Evolutionary conservation across 2,329 filamentous ascomycete species (phyloP), one percentile per base, ranked within the genome.

Genomic region (Talaromyces marneffei): DNA sequence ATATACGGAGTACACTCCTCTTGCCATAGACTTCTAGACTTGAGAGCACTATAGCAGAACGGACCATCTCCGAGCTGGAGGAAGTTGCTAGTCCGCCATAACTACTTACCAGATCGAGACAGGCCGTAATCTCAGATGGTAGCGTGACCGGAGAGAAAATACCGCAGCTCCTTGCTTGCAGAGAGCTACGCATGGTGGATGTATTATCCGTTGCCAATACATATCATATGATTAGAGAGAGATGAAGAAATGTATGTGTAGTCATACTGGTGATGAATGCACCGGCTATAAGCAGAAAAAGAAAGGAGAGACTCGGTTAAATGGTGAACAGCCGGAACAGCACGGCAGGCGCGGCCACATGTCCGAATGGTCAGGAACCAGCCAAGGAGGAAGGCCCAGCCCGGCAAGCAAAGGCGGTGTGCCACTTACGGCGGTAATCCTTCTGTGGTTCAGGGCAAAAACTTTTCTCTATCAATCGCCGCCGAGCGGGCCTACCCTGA

Each of bases 381-480:
- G n/a, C n/a, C n/a, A n/a, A n/a, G n/a, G n/a, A n/a, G n/a, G n/a
- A n/a, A n/a, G n/a, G n/a, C n/a, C n/a, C n/a, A n/a, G n/a, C n/a
- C n/a, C n/a, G n/a, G n/a, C n/a, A n/a, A n/a, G n/a, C n/a, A n/a
- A n/a, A n/a, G 52, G 52, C 52, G 52, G 52, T 55, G 52, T 39
- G n/a, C n/a, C n/a, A n/a, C n/a, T n/a, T n/a, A n/a, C n/a, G n/a
- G n/a, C n/a, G 33, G 16, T 18, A 4, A 4, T 6, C 23, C 7
- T 25, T 18, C 35, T n/a, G 4, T 39, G 52, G 52, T n/a, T 55
- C 52, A 33, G 33, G 31, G 33, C 52, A 39, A 55, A 55, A 55
- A 39, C 35, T 55, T 55, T 55, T 55, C 33, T 25, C 35, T 35
- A 39, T 55, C 33, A 55, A 40, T 55, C 8, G 52, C 52, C 52